Base-by-base conservation (phyloP, 202 grass and related monocot genomes). In the Zizania palustris region DNA sequence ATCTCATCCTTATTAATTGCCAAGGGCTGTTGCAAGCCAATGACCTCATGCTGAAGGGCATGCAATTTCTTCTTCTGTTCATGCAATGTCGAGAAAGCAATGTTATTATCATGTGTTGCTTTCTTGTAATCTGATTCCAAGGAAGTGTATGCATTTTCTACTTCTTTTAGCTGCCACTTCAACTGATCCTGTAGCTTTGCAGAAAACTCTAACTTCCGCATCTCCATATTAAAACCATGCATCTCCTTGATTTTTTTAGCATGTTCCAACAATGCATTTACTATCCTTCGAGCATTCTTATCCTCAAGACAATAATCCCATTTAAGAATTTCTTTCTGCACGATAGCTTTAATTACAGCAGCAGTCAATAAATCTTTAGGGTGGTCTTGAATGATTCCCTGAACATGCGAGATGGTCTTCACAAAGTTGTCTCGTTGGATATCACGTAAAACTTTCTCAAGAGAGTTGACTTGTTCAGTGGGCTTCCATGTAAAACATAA, bases 161-260 rank as follows among this genome's bases (percentile, higher is more conserved):
- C 36, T 71, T 88, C 81, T 67, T 76, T 88, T 54, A 84, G 76
- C 71, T 88, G 81, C 76, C 76, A 88, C 49, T 84, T 84, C 38
- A 69, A 42, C 13, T 76, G 76, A 80, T 76, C 76, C 3, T 76
- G 72, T 50, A 84, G 50, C 71, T 81, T 88, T 71, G 41, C 39
- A 71, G 81, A 84, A 75, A 84, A 84, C 43, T 84, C 81, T 81
- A 64, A 48, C 71, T 88, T 84, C 13, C 76, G 63, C 36, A 58
- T 58, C 49, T 84, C 71, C 73, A 37, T 58, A 71, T 65, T 88
- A 60, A 84, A 88, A 84, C 46, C 72, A 0, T 81, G 50, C 64
- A 80, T 65, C 50, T 71, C 51, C 76, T 75, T 76, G 66, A 88
- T 69, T 43, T 72, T 88, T 76, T 65, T 84, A 80, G 76, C 41